Base-by-base conservation (phyloP, 495 filamentous ascomycete species). In the Lindgomyces ingoldianus region DNA sequence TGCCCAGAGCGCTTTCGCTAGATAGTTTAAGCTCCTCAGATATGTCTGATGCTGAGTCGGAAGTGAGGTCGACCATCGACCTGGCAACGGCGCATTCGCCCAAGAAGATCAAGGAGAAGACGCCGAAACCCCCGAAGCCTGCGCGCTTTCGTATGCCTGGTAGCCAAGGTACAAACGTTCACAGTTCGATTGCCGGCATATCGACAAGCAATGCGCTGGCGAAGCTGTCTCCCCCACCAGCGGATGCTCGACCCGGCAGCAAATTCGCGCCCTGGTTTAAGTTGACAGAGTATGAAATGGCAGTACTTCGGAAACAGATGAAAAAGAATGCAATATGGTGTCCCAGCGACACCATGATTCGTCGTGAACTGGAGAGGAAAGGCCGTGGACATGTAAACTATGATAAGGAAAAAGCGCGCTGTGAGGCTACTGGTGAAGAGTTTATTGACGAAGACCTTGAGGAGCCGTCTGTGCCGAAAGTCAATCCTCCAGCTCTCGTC, bases 241-340 rank as follows among this genome's bases (percentile, higher is more conserved):
- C 85, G 29, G 86, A 93, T 73, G 89, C 90, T 16, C 80, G 84
- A 29, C 72, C 78, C 6, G 94, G 94, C 18, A 91, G 89, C 69
- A 78, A 84, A 60, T 85, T 93, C 70, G 79, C 89, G 27, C 94
- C 94, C 0, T 98, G 94, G 94, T 81, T 93, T 64, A 88, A 91
- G 55, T 81, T 98, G 41, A 97, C 92, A 0, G 84, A 88, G 25
- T 97, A 87, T 76, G 94, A 98, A 69, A 91, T 98, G 78, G 93
- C 91, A 2, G 87, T 86, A 52, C 80, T 98, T 14, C 83, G 94
- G 48, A 98, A 98, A 77, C 84, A 91, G 54, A 98, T 98, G 94
- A 98, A 98, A 79, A 98, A 98, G 83, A 98, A 98, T 69, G 90
- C 93, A 0, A 86, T 92, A 6, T 98, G 94, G 94, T 87, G 87